A percentile compares a stretch with the other conserved stretches of the same genome.
Evolutionary conservation across 805 yeast genomes (phyloP).

Genomic region (Yarrowia deformans): DNA sequence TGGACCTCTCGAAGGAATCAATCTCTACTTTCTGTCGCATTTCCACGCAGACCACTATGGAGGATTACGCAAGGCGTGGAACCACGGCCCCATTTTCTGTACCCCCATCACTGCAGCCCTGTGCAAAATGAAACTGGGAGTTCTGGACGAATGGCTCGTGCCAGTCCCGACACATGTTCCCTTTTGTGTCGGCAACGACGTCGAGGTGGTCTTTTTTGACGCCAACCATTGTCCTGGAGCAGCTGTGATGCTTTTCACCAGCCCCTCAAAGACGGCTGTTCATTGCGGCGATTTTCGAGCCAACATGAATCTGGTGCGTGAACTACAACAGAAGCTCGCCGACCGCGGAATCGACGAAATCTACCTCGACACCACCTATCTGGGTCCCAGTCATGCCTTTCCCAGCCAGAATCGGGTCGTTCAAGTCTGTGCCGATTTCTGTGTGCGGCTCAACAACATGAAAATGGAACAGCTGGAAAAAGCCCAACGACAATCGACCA

Average conservation of each 20-base stretch:
- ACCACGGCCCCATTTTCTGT: slow-evolving; percentile 72
- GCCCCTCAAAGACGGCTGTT: slow-evolving; percentile 54
- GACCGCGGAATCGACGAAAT: slow-evolving; percentile 60
- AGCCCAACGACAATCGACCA: slow-evolving; percentile 31
- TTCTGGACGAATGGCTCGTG: slow-evolving; percentile 56
- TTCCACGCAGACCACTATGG: slow-evolving; percentile 96
- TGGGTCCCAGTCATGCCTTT: slow-evolving; percentile 74
- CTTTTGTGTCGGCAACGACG: slow-evolving; percentile 53
- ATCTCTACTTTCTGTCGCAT: slow-evolving; percentile 58
- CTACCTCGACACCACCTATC: slow-evolving; percentile 90
- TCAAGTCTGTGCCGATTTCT: slow-evolving; percentile 62
- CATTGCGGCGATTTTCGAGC: slow-evolving; percentile 97
- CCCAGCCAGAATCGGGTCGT: slow-evolving; percentile 80
- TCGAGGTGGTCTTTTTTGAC: slow-evolving; percentile 68
- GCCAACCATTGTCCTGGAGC: slow-evolving; percentile 99
- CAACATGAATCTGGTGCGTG: slow-evolving; percentile 57
- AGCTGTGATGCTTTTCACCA: slow-evolving; percentile 74
- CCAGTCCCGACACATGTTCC: slow-evolving; percentile 56
- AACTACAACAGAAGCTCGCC: slow-evolving; percentile 48
- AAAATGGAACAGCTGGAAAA: slow-evolving; percentile 43
- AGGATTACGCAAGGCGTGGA: slow-evolving; percentile 82
- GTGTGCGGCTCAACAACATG: slow-evolving; percentile 52
- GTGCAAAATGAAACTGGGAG: slow-evolving; percentile 61
- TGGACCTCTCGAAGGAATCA: slow-evolving; percentile 49
- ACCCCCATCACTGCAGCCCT: slow-evolving; percentile 72